A percentile compares a stretch with the other conserved stretches of the same genome.
These are phyloP conservation scores for Gossypium turneri DNA, from an alignment of 345 rosid genomes.

Conservation along the genomic window DNA sequence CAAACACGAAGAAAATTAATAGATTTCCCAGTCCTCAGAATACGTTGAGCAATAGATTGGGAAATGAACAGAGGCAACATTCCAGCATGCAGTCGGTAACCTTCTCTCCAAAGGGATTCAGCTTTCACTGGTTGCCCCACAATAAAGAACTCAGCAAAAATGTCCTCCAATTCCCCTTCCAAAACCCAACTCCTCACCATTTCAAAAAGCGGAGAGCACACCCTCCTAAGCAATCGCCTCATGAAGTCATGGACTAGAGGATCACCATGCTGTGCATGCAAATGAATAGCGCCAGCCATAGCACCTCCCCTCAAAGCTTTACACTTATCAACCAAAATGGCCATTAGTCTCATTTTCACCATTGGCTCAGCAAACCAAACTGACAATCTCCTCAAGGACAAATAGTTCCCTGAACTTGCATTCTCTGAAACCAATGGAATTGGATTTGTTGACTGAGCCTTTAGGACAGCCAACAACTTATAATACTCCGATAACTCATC, in stretches of 20 bases:
- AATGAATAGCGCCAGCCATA: constrained; percentile 56
- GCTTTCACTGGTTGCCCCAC: constrained; percentile 93
- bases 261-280: constrained; percentile 96
- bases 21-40: constrained; percentile 94
- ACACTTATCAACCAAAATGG: constrained; percentile 91
- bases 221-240: constrained; percentile 74
- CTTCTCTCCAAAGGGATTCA: constrained; percentile 97
- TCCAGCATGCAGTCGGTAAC: constrained; percentile 69
- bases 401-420: constrained; percentile 60
- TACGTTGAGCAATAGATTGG: constrained; percentile 78
- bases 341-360: constrained; percentile 98
- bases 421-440: constrained; percentile 80
- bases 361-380: constrained; percentile 94
- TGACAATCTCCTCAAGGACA: constrained; percentile 77
- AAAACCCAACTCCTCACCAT: constrained; percentile 99
- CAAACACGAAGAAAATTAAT: constrained; percentile 85
- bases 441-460: constrained; percentile 87
- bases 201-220: constrained; percentile 93
- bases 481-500: constrained; percentile 84
- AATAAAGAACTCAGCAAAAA: constrained; percentile 81
- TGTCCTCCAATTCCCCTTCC: constrained; percentile 97
- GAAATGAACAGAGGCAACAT: constrained; percentile 74
- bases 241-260: constrained; percentile 85
- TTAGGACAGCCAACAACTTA: constrained; percentile 83
- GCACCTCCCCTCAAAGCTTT: constrained; percentile 54